These are phyloP conservation scores for Agrostemma githago DNA, from an alignment of 148 eudicot species.

Conservation along the genomic window DNA sequence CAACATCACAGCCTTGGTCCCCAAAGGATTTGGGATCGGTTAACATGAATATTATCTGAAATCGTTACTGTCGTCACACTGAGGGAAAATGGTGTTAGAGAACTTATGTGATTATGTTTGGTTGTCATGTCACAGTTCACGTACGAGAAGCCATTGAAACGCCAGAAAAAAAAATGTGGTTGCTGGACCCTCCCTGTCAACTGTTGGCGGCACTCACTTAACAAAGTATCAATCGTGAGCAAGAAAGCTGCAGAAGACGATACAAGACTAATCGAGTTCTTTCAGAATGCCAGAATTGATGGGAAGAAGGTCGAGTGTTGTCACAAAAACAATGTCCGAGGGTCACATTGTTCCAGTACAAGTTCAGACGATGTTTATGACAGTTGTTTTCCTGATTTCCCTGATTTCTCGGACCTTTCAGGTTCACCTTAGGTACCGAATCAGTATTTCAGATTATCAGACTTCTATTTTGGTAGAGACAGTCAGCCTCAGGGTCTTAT, in stretches of 20 bases:
- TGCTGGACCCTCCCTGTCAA: conserved; percentile 8
- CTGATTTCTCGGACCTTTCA: background rate
- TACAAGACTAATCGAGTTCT: conserved; percentile 1
- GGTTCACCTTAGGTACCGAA: background rate
- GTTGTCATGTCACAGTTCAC: background rate
- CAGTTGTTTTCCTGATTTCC: background rate
- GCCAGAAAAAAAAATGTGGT: conserved; percentile 13
- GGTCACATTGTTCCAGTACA: background rate
- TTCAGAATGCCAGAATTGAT: conserved; percentile 12
- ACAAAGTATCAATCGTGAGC: conserved; percentile 4
- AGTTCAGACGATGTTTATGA: background rate
- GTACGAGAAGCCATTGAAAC: conserved; percentile 9
- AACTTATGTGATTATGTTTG: background rate
- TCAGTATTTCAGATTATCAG: background rate
- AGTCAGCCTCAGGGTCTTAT: background rate
- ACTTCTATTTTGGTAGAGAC: background rate
- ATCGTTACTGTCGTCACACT: background rate
- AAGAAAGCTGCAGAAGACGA: conserved; percentile 5
- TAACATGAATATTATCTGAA: background rate
- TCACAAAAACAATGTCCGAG: background rate
- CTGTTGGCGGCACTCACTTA: conserved; percentile 19
- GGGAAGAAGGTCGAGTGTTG: conserved; percentile 12
- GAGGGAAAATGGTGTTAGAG: background rate
- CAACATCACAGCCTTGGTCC: too few relatives aligned
- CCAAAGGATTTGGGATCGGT: too few relatives aligned